Base-by-base conservation (phyloP, 164 flowering plant species). In the Annona squamosa region DNA sequence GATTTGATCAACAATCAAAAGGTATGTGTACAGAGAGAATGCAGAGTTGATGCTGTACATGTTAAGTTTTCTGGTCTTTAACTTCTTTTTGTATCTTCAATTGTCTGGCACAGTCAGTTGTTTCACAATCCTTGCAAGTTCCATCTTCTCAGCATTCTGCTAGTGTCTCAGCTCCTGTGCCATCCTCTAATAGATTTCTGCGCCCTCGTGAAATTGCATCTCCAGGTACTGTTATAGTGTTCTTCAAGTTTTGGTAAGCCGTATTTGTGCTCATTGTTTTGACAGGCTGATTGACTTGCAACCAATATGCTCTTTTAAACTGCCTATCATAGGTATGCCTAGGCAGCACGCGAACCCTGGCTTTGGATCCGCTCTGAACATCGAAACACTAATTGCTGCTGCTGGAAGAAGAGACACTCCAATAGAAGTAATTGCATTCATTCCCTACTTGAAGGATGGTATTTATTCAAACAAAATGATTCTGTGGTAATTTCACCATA, bases 321-420 rank as follows among this genome's bases (percentile, higher is more conserved):
- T 57, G 18, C 37, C 13, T 67, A 19, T 65, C 72, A 61, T 73
- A 85, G 84, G 84, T 67, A 71, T 78, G 73, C 80, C 73, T 75
- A 78, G 80, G 48, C 79, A 73, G 64, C 83, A 70, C 48, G 77
- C 82, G 46, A 77, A 42, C 76, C 73, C 91, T 81, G 97, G 97
- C 71, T 95, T 95, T 86, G 99, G 99, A 69, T 87, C 99, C 80
- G 99, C 98, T 68, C 81, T 95, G 78, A 95, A 90, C 82, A 95
- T 93, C 74, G 98, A 93, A 80, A 93, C 99, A 61, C 89, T 95
- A 68, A 89, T 91, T 77, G 94, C 96, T 72, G 99, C 99, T 77
- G 97, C 99, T 70, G 99, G 91, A 82, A 87, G 87, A 82, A 85
- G 98, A 79, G 98, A 89, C 70, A 85, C 88, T 71, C 89, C 90